A percentile compares a stretch with the other conserved stretches of the same genome.
Evolutionary conservation across 2,329 filamentous ascomycete species (phyloP).

Genomic region (Falciphora oryzae): DNA sequence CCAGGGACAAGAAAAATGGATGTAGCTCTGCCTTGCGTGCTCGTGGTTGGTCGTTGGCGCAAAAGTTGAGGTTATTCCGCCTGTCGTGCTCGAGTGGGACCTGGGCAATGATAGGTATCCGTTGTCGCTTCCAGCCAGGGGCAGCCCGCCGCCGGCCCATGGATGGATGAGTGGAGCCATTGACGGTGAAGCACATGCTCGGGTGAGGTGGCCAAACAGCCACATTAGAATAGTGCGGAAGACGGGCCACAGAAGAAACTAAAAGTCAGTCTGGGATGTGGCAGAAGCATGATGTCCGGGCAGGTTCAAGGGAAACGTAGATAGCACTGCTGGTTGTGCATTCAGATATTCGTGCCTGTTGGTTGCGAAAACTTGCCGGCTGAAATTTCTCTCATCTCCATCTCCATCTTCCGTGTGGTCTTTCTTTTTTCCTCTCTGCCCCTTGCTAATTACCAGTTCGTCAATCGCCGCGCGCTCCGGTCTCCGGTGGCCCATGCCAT

Average conservation of each 20-base stretch:
- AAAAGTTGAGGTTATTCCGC: not conserved
- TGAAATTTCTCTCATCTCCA: not conserved
- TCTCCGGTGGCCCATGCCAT: not conserved
- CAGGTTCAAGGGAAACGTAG: too few species aligned
- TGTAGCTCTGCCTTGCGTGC: too few species aligned
- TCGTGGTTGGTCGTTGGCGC: not conserved
- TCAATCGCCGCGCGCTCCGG: not conserved
- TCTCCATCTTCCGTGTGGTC: not conserved
- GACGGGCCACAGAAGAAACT: not conserved
- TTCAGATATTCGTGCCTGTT: too few species aligned
- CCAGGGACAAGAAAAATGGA: not conserved
- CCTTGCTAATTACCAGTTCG: not conserved
- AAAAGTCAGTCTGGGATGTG: constrained; percentile 1
- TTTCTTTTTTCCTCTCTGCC: not conserved
- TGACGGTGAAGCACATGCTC: not conserved
- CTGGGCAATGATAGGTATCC: not conserved
- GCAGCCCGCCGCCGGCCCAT: too few species aligned
- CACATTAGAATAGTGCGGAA: too few species aligned
- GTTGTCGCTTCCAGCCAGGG: not conserved
- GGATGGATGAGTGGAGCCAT: not conserved
- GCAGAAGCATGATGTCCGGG: not conserved
- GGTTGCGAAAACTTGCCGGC: too few species aligned
- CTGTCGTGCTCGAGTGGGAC: not conserved
- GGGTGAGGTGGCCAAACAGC: not conserved
- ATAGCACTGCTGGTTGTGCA: too few species aligned